Conservation (phyloP, 768 basidiomycete genomes). For the Suillus weaverae region DNA sequence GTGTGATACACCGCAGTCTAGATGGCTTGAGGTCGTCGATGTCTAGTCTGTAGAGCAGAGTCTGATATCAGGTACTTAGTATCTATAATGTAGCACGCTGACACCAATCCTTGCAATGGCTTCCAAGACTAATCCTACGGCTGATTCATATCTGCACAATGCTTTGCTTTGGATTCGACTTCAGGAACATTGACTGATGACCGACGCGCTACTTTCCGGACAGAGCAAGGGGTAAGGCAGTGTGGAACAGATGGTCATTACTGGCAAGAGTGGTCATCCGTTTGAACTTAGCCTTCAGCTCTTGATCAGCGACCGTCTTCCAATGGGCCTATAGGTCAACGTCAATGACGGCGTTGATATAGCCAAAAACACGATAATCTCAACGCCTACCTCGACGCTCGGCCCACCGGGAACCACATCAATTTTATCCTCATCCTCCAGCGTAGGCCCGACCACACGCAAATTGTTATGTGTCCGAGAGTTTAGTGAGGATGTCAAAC, state of each 20-base stretch:
- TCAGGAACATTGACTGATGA: background rate
- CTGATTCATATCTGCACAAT: too few relatives aligned
- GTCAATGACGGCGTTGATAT: background rate
- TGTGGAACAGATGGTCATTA: conserved; percentile 16
- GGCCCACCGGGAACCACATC: conserved; percentile 22
- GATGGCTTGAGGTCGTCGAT: too few relatives aligned
- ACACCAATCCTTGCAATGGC: too few relatives aligned
- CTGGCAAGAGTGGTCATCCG: conserved; percentile 16
- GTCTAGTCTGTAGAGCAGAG: too few relatives aligned
- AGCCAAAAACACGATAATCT: background rate
- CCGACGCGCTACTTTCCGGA: background rate
- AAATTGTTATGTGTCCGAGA: conserved; percentile 12
- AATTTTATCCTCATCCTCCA: conserved; percentile 22
- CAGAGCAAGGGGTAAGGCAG: conserved; percentile 14
- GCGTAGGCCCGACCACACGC: conserved; percentile 24
- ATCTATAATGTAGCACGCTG: too few relatives aligned
- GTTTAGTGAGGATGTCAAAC: conserved; percentile 12
- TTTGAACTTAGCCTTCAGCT: conserved; percentile 1
- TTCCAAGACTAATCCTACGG: too few relatives aligned
- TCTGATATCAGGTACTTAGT: too few relatives aligned
- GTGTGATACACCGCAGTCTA: too few relatives aligned
- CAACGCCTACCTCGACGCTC: conserved; percentile 22
- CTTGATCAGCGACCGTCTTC: conserved; percentile 11
- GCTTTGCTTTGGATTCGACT: background rate
- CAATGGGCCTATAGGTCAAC: conserved; percentile 15